Percentiles rank a stretch among this genome's conserved stretches.
These are phyloP conservation scores for Tricholoma furcatifolium DNA, from an alignment of 768 basidiomycete genomes.

Conservation along the genomic window DNA sequence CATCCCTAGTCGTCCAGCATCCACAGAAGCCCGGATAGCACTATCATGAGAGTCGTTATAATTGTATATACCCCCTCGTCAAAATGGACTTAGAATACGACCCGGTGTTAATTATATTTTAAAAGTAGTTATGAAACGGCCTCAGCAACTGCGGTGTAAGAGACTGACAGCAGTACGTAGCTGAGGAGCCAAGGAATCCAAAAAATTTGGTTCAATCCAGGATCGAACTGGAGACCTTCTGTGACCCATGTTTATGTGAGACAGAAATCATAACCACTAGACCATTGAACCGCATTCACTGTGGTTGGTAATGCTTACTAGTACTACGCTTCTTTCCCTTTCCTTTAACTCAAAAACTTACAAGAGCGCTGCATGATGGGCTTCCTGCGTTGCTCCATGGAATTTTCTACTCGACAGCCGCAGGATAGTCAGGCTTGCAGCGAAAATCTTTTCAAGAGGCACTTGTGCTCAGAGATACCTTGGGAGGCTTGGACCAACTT, in stretches of 20 bases:
- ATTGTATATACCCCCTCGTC: constrained; percentile 15
- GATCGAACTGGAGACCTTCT: constrained; percentile 46
- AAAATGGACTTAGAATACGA: constrained; percentile 18
- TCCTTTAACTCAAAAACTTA: too few relatives aligned
- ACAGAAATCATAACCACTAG: constrained; percentile 37
- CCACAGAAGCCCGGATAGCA: constrained; percentile 17
- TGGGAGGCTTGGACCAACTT: too few relatives aligned
- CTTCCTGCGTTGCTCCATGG: too few relatives aligned
- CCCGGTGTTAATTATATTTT: constrained; percentile 14
- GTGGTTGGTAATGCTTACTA: too few relatives aligned
- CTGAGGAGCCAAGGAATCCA: background rate
- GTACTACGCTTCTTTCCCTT: too few relatives aligned
- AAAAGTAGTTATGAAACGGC: background rate
- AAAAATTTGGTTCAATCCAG: constrained; percentile 40
- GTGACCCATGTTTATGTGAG: constrained; percentile 33
- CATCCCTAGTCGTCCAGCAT: constrained; percentile 21
- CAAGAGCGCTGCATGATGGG: background rate
- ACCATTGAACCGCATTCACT: constrained; percentile 21
- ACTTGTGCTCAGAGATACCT: too few relatives aligned
- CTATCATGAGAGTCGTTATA: constrained; percentile 10
- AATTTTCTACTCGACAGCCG: too few relatives aligned
- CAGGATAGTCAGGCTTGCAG: too few relatives aligned
- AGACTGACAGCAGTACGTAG: background rate
- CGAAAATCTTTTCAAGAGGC: too few relatives aligned
- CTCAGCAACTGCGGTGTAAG: background rate